Conservation (phyloP, 2,329 filamentous ascomycete species). For the Pestalotiopsis fici region DNA sequence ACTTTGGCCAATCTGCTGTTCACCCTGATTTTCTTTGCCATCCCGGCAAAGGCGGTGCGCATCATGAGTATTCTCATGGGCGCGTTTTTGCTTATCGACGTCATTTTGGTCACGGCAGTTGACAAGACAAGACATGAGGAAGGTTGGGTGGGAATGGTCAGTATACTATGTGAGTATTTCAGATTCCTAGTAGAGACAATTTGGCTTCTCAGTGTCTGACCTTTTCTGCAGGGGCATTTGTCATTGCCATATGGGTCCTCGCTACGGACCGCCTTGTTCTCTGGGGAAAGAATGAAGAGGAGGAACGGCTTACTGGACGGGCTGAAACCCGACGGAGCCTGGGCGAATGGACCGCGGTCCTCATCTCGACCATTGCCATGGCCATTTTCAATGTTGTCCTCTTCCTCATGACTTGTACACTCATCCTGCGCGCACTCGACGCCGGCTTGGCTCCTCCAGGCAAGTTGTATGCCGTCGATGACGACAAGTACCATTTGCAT, state of each 20-base stretch:
- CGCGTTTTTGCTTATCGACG: slow-evolving; percentile 68
- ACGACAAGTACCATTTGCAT: slow-evolving; percentile 83
- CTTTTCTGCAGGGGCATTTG: slow-evolving; percentile 58
- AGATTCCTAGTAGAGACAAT: no score
- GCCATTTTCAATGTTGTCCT: slow-evolving; percentile 67
- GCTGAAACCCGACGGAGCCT: slow-evolving; percentile 82
- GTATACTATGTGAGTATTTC: slow-evolving; percentile 64
- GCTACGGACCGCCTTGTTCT: slow-evolving; percentile 79
- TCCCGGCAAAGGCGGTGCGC: slow-evolving; percentile 78
- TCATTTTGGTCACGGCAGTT: slow-evolving; percentile 78
- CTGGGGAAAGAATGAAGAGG: slow-evolving; percentile 92
- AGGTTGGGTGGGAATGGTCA: slow-evolving; percentile 86
- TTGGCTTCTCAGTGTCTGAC: not conserved
- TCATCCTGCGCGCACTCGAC: slow-evolving; percentile 81
- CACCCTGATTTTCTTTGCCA: slow-evolving; percentile 82
- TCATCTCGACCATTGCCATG: slow-evolving; percentile 73
- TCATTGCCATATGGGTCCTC: slow-evolving; percentile 80
- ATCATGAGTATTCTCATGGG: slow-evolving; percentile 71
- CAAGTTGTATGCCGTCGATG: slow-evolving; percentile 77
- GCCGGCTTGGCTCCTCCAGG: slow-evolving; percentile 74
- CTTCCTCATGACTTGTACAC: slow-evolving; percentile 75
- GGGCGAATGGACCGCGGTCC: slow-evolving; percentile 80
- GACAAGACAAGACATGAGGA: slow-evolving; percentile 78
- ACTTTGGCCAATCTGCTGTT: slow-evolving; percentile 76
- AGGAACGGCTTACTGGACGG: slow-evolving; percentile 87